Evolutionary conservation across 1,284 basidiomycete species (phyloP), one percentile per base, ranked within the genome.

Genomic region (Cryptococcus sp.): DNA sequence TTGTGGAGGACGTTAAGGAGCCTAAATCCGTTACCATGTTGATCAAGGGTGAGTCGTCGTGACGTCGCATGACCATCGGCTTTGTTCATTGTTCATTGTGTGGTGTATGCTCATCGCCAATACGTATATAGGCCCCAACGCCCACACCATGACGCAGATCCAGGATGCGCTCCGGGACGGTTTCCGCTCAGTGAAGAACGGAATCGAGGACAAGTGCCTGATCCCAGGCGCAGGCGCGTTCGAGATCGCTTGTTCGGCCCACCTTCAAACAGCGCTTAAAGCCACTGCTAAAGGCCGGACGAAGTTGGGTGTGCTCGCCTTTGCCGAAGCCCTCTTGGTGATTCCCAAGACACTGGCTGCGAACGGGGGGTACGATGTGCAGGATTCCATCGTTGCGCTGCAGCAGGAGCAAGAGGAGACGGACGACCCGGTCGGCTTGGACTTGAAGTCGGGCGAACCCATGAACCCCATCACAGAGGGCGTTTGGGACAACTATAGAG

Each of bases 401-500:
- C 94, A 96, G 83, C 68, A 93, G 87, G 95, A 98, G 64, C 62
- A 64, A 22, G 94, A 98, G 75, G 88, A 91, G 71, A 87, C 88
- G 0, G 93, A 96, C 64, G 93, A 93, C 27, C 91, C 91, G 65
- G 93, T 96, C 61, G 96, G 96, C 25, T 79, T 99, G 63, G 91
- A 99, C 79, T 82, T 99, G 45, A 83, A 92, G 75, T 91, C 92
- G 30, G 96, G 96, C 58, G 93, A 98, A 78, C 93, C 95, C 3
- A 91, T 96, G 75, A 95, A 99, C 75, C 95, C 96, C 6, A 89
- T 91, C 16, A 88, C 91, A 4, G 89, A 93, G 73, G 96, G 96
- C 42, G 88, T 99, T 19, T 99, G 95, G 94, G 96, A 99, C 79
- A 99, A 99, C 80, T 99, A 97, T 79, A 84, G 96, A 60, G 96